Percentiles rank a stretch among this genome's conserved stretches.
Conservation (phyloP, 2,329 filamentous ascomycete genomes). For the Immersiporthe knoxdaviesiana region DNA sequence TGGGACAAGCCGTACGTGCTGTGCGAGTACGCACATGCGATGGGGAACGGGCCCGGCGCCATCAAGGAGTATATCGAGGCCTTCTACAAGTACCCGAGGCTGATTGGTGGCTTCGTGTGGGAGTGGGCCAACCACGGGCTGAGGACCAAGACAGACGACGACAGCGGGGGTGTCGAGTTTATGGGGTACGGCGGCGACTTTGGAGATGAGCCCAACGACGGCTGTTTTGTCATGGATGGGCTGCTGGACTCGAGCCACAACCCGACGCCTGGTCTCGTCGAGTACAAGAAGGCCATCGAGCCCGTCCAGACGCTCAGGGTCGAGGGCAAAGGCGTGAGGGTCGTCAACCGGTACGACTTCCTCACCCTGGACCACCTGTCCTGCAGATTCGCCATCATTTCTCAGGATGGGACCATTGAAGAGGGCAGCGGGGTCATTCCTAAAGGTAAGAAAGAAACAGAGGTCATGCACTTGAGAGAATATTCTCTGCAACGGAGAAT, state of each 20-base stretch:
- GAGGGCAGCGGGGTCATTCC: constrained; percentile 47
- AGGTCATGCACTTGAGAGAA: neutral
- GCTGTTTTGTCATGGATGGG: constrained; percentile 58
- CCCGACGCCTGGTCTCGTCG: constrained; percentile 54
- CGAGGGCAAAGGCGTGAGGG: constrained; percentile 46
- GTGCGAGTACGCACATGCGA: constrained; percentile 58
- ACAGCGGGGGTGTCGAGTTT: constrained; percentile 45
- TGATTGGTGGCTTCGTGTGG: constrained; percentile 68
- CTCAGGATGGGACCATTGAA: constrained; percentile 42
- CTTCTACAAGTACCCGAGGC: constrained; percentile 59
- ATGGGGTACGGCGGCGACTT: constrained; percentile 62
- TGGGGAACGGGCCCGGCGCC: constrained; percentile 70
- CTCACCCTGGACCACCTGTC: constrained; percentile 53
- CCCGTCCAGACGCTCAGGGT: constrained; percentile 57
- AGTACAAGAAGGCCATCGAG: constrained; percentile 63
- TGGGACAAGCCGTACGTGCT: constrained; percentile 57
- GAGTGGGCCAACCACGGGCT: constrained; percentile 61
- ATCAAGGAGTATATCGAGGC: constrained; percentile 66
- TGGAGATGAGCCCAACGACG: constrained; percentile 59
- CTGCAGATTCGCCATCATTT: constrained; percentile 48
- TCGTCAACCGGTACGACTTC: constrained; percentile 61
- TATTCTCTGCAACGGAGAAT: neutral
- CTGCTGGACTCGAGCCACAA: constrained; percentile 52
- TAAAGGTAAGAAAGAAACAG: too few relatives aligned
- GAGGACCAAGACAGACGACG: constrained; percentile 42